Evolutionary conservation across 495 filamentous ascomycete genomes (phyloP).

Genomic region (Barbatosphaeria neglecta): DNA sequence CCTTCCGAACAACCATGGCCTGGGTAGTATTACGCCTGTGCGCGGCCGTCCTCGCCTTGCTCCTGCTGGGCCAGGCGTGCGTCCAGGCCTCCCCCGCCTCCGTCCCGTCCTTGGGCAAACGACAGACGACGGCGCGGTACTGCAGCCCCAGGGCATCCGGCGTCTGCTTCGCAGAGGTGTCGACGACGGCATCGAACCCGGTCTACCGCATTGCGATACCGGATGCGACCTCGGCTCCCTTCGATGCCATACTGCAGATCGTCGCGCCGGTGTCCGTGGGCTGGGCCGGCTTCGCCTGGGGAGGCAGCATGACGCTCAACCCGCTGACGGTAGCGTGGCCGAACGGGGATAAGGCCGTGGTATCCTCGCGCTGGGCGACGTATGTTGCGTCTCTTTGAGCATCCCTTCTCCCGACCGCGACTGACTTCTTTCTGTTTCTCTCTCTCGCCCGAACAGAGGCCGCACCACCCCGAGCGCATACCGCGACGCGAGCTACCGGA

Average conservation of each 20-base stretch:
- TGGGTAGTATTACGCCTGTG: no score
- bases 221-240: slow-evolving; percentile 15
- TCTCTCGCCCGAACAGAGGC: slow-evolving; percentile 8
- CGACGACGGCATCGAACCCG: slow-evolving; percentile 1
- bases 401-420: not conserved
- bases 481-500: slow-evolving; percentile 24
- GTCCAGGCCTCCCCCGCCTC: no score
- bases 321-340: slow-evolving; percentile 34
- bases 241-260: slow-evolving; percentile 33
- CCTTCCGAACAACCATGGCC: no score
- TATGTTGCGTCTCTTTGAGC: slow-evolving; percentile 11
- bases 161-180: slow-evolving; percentile 11
- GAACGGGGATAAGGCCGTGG: slow-evolving; percentile 25
- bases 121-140: slow-evolving; percentile 7
- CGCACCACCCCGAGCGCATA: slow-evolving; percentile 22
- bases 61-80: no score
- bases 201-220: slow-evolving; percentile 32
- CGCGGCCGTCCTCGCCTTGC: no score
- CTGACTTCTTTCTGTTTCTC: not conserved
- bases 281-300: slow-evolving; percentile 37
- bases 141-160: slow-evolving; percentile 2
- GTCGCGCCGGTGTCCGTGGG: slow-evolving; percentile 23
- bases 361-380: slow-evolving; percentile 30
- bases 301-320: slow-evolving; percentile 33
- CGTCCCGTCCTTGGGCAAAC: no score